phyloP scores from a whole-genome alignment of 805 yeast species.

The Barnettozyma sp. region DNA sequence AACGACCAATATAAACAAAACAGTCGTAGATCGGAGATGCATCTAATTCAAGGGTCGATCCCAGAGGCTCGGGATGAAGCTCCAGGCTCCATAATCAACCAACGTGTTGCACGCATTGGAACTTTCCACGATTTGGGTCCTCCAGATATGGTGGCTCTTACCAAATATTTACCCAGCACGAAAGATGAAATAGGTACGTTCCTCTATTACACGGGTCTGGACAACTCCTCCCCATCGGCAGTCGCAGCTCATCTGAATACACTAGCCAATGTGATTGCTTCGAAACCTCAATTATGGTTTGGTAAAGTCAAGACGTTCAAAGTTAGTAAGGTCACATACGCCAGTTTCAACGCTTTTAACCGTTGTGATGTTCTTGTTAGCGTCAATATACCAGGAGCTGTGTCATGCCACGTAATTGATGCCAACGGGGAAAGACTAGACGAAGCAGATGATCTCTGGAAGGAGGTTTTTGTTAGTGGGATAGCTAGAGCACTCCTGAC shows the following conservation, averaged over 20 bases:
- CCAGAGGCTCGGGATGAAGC: slow-evolving; percentile 60
- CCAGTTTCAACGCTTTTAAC: slow-evolving; percentile 67
- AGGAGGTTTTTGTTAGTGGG: slow-evolving; percentile 49
- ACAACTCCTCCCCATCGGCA: slow-evolving; percentile 68
- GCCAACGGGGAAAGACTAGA: slow-evolving; percentile 43
- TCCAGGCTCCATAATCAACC: slow-evolving; percentile 53
- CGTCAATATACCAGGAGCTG: slow-evolving; percentile 71
- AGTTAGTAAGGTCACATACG: slow-evolving; percentile 64
- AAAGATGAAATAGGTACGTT: slow-evolving; percentile 46
- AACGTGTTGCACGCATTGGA: slow-evolving; percentile 53
- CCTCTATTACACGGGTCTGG: slow-evolving; percentile 68
- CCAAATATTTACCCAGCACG: slow-evolving; percentile 54
- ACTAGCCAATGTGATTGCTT: slow-evolving; percentile 55
- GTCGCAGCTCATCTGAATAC: slow-evolving; percentile 70
- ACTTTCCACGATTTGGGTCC: slow-evolving; percentile 66
- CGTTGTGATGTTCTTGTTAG: slow-evolving; percentile 63
- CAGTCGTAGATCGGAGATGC: too few relatives aligned
- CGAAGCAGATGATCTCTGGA: slow-evolving; percentile 48
- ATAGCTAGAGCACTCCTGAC: slow-evolving; percentile 68
- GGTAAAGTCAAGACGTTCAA: slow-evolving; percentile 65
- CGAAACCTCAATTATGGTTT: slow-evolving; percentile 70
- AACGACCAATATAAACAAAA: too few relatives aligned
- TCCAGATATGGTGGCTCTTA: slow-evolving; percentile 57
- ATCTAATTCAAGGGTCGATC: slow-evolving; percentile 43
- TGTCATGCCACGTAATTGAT: slow-evolving; percentile 43